Evolutionary conservation across 2,329 filamentous ascomycete genomes (phyloP).

Genomic region (Penicillium carneum): DNA sequence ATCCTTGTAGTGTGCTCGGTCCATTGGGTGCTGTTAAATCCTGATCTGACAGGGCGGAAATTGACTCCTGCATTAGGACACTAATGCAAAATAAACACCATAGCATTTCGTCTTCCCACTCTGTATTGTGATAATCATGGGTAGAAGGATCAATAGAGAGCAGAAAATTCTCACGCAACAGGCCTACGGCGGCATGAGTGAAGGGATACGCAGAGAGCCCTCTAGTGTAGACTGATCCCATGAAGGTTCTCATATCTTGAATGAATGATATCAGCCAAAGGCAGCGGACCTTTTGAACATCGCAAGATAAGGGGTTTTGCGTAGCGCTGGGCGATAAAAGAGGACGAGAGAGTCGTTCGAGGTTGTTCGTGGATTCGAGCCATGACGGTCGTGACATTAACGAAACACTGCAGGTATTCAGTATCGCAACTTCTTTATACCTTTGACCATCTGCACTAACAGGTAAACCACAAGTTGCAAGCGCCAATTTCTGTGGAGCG

Average conservation of each 20-base stretch:
- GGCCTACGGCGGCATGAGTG: background rate
- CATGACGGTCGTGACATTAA: slow-evolving; percentile 41
- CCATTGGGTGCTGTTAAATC: background rate
- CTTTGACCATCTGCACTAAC: slow-evolving; percentile 27
- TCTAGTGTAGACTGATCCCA: slow-evolving; percentile 30
- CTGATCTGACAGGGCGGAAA: background rate
- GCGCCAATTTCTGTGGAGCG: slow-evolving; percentile 43
- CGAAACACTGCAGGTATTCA: slow-evolving; percentile 32
- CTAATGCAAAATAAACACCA: background rate
- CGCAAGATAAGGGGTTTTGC: slow-evolving; percentile 17
- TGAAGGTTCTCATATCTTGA: slow-evolving; percentile 42
- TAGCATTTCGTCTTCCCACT: background rate
- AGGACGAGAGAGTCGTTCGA: slow-evolving; percentile 26
- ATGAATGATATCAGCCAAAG: slow-evolving; percentile 43
- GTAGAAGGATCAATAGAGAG: background rate
- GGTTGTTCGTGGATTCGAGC: slow-evolving; percentile 39
- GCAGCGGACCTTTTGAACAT: slow-evolving; percentile 39
- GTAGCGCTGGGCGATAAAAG: slow-evolving; percentile 3
- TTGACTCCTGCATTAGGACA: background rate
- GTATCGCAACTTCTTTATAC: background rate
- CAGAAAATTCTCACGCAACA: background rate
- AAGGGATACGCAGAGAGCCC: slow-evolving; percentile 27
- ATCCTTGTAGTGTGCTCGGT: slow-evolving; percentile 6
- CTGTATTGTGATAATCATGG: background rate
- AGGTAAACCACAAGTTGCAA: slow-evolving; percentile 40